A percentile compares a stretch with the other conserved stretches of the same genome.
These are phyloP conservation scores for Aureobasidium sp. DNA, from an alignment of 2,329 filamentous ascomycete species.

Conservation along the genomic window DNA sequence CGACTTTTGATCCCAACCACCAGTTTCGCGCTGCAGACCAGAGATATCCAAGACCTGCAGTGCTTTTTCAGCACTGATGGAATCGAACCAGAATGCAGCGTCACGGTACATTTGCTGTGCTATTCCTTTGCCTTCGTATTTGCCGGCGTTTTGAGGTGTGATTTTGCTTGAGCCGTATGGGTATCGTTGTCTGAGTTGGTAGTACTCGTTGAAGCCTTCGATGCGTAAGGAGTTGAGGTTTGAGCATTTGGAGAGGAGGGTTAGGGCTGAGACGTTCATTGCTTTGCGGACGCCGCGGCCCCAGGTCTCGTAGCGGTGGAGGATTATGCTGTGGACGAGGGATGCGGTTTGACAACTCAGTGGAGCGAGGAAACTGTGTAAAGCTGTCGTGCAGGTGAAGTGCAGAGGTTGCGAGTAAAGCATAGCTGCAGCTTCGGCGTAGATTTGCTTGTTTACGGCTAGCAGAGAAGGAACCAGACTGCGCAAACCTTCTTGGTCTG, in stretches of 20 bases:
- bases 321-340: not conserved
- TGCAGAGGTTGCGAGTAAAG: slow-evolving; percentile 5
- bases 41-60: not conserved
- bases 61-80: not conserved
- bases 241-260: not conserved
- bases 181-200: too few species aligned
- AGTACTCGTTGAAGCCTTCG: not conserved
- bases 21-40: not conserved
- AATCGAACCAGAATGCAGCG: not conserved
- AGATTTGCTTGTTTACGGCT: not conserved
- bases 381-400: not conserved
- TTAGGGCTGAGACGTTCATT: slow-evolving; percentile 3
- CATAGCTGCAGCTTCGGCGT: not conserved
- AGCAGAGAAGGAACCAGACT: not conserved
- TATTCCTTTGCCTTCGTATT: not conserved
- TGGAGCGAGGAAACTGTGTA: not conserved
- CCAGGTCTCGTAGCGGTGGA: not conserved
- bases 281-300: not conserved
- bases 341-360: not conserved
- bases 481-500: not conserved
- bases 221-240: not conserved
- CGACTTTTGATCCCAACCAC: too few species aligned
- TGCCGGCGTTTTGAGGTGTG: not conserved
- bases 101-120: slow-evolving; percentile 4
- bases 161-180: too few species aligned